These are phyloP conservation scores for Helicocarpus griseus DNA, from an alignment of 2,329 filamentous ascomycete genomes.

Conservation along the genomic window DNA sequence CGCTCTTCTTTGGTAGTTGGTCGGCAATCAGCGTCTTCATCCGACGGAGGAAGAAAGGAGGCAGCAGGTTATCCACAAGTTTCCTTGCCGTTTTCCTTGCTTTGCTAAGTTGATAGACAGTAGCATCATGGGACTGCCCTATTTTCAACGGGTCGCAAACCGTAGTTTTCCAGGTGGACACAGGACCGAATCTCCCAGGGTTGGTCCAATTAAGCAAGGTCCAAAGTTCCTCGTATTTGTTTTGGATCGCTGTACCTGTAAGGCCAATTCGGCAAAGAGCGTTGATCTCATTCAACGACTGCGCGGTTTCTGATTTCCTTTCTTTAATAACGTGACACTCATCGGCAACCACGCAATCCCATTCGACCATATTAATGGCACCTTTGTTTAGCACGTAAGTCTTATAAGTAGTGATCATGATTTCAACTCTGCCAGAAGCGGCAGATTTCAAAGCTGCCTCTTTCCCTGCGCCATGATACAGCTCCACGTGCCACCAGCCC, in stretches of 20 bases:
- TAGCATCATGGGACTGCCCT: constrained; percentile 89
- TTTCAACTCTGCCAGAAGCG: constrained; percentile 65
- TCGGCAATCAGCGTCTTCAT: constrained; percentile 90
- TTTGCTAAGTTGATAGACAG: constrained; percentile 66
- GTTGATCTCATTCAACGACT: constrained; percentile 83
- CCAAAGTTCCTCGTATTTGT: constrained; percentile 96
- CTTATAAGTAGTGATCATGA: constrained; percentile 88
- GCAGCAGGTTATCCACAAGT: constrained; percentile 77
- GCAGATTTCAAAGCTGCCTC: constrained; percentile 65
- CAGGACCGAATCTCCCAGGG: constrained; percentile 59
- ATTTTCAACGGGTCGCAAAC: constrained; percentile 73
- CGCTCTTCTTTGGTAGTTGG: constrained; percentile 88
- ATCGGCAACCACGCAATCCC: constrained; percentile 91
- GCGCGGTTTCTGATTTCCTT: constrained; percentile 62
- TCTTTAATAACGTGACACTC: constrained; percentile 91
- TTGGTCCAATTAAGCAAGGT: constrained; percentile 94
- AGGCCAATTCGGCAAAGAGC: constrained; percentile 85
- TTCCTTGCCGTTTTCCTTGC: constrained; percentile 75
- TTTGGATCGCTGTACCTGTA: constrained; percentile 93
- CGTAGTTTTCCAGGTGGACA: constrained; percentile 65
- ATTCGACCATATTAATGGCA: constrained; percentile 72
- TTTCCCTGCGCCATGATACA: constrained; percentile 66
- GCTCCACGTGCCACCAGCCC: constrained; percentile 90
- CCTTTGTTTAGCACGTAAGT: constrained; percentile 73
- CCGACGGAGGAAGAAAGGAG: constrained; percentile 78